Evolutionary conservation across 495 filamentous ascomycete genomes (phyloP).

Genomic region (Lophium mytilinum): DNA sequence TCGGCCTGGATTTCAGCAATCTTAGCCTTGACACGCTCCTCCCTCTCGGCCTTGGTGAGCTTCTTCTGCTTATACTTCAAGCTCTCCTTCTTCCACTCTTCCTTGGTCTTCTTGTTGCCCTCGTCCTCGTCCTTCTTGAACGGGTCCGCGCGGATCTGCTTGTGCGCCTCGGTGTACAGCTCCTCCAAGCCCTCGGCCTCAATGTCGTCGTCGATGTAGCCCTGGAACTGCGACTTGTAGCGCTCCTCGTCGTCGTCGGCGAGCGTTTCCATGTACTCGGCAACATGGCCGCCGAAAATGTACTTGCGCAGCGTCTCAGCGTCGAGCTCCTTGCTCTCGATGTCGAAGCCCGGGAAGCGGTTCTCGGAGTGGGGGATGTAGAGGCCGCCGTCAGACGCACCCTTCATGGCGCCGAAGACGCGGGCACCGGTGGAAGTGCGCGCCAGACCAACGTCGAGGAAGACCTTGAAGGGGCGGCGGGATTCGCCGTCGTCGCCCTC

Average conservation of each 20-base stretch:
- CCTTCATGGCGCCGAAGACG: constrained; percentile 99
- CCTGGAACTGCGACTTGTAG: constrained; percentile 93
- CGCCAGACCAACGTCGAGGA: constrained; percentile 93
- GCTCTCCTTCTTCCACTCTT: constrained; percentile 91
- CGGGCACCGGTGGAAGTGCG: constrained; percentile 96
- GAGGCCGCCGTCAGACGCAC: constrained; percentile 96
- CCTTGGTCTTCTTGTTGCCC: constrained; percentile 82
- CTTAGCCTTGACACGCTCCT: constrained; percentile 73
- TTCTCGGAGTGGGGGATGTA: constrained; percentile 96
- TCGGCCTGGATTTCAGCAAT: constrained; percentile 64
- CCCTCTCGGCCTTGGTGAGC: constrained; percentile 71
- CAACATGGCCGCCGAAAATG: constrained; percentile 96
- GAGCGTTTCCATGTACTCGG: constrained; percentile 99
- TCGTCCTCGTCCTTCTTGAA: constrained; percentile 85
- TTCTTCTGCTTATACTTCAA: constrained; percentile 74
- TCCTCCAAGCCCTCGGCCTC: constrained; percentile 98
- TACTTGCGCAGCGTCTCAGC: constrained; percentile 95
- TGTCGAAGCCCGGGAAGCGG: constrained; percentile 97
- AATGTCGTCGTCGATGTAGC: constrained; percentile 93
- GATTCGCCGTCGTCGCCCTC: constrained; percentile 74
- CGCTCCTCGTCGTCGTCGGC: constrained; percentile 99
- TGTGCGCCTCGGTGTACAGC: constrained; percentile 88
- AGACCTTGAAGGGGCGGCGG: constrained; percentile 96
- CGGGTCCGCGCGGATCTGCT: constrained; percentile 94
- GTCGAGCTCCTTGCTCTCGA: constrained; percentile 93